Base-by-base conservation (phyloP, 2,329 filamentous ascomycete species). In the Diaporthe citriasiana region DNA sequence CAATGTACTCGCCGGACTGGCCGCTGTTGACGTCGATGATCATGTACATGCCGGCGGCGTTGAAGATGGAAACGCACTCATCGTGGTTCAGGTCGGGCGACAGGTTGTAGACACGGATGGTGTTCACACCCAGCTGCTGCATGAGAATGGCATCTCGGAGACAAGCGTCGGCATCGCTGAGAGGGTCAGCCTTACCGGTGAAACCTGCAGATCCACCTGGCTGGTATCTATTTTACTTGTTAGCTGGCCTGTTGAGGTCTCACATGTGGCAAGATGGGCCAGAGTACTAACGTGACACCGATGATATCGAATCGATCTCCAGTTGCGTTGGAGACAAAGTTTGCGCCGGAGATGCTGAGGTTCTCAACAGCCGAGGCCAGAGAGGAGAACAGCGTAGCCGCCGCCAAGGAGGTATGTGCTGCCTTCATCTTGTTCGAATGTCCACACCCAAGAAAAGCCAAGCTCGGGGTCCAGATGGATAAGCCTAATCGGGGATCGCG, bases 51-150 rank as follows among this genome's bases (percentile, higher is more conserved):
- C 74, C 88, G 89, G 83, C 86, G 45, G 87, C 85, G 77, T 91
- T 91, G 84, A 91, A 91, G 78, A 91, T 89, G 75, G 87, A 89
- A 59, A 87, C 89, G 78, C 89, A 91, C 73, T 87, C 84, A 76
- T 91, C 89, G 78, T 91, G 89, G 83, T 91, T 90, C 74, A 90
- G 80, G 78, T 89, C 81, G 55, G 89, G 89, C 78, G 89, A 86
- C 70, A 91, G 82, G 84, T 91, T 91, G 84, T 91, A 91, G n/a
- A 91, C 88, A 59, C 90, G 89, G 78, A 92, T 88, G 73, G 89
- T 86, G 83, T 91, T 91, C 78, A 90, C 83, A 73, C 89, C 89
- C 73, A 90, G 83, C 74, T 84, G 82, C 82, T 92, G 89, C 85
- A 91, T 88, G 75, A 91, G 83, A 42, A 89, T 89, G 59, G 74